Percentiles rank a stretch among this genome's conserved stretches.
phyloP scores from a whole-genome alignment of 2,329 filamentous ascomycete genomes.

The Cryphonectria nitschkei region DNA sequence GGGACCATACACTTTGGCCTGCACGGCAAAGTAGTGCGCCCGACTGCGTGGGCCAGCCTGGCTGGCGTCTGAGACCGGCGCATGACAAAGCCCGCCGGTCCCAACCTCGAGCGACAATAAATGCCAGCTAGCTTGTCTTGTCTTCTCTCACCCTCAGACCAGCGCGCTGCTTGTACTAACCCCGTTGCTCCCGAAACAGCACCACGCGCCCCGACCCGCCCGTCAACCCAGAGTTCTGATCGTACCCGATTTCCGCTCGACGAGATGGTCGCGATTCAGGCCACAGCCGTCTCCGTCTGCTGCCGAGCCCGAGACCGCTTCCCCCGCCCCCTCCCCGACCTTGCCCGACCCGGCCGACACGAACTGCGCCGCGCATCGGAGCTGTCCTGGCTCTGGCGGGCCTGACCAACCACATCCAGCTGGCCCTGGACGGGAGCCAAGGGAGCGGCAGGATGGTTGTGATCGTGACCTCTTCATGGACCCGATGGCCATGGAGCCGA shows the following conservation, averaged over 20 bases:
- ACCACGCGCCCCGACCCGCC: not conserved
- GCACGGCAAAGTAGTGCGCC: slow-evolving; percentile 1
- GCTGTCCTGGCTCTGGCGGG: slow-evolving; percentile 31
- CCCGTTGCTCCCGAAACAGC: slow-evolving; percentile 4
- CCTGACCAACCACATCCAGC: slow-evolving; percentile 31
- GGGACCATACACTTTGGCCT: slow-evolving; percentile 4
- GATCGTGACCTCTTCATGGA: slow-evolving; percentile 48
- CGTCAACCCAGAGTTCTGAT: slow-evolving; percentile 30
- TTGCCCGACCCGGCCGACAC: slow-evolving; percentile 38
- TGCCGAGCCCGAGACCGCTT: slow-evolving; percentile 28
- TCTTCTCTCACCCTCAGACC: not conserved
- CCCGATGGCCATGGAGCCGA: slow-evolving; percentile 46
- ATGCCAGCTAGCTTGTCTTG: slow-evolving; percentile 13
- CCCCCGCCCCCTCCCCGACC: slow-evolving; percentile 19
- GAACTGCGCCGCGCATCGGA: slow-evolving; percentile 38
- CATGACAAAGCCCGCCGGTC: not conserved
- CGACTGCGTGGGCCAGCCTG: slow-evolving; percentile 1
- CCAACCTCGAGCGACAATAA: not conserved
- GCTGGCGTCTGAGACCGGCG: slow-evolving; percentile 12
- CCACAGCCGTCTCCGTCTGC: slow-evolving; percentile 34
- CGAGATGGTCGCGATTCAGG: slow-evolving; percentile 35
- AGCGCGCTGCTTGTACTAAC: slow-evolving; percentile 12
- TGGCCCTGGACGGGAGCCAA: slow-evolving; percentile 29
- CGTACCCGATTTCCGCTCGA: slow-evolving; percentile 35
- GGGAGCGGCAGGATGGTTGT: slow-evolving; percentile 20